Percentiles rank a stretch among this genome's conserved stretches.
Conservation (phyloP, 148 eudicot genomes). For the Gaultheria prostrata region DNA sequence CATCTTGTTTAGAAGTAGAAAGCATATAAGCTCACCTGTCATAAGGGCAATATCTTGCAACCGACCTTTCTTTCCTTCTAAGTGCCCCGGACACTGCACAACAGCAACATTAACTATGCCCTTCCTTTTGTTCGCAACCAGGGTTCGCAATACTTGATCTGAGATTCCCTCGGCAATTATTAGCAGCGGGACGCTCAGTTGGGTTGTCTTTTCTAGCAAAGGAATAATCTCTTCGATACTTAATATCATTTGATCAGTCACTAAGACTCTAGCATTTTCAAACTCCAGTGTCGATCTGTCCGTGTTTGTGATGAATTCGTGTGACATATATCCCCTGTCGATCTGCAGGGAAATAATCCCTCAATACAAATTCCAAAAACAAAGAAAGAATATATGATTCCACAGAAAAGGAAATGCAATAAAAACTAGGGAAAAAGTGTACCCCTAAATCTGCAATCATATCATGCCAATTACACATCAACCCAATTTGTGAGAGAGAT, state of each 20-base stretch:
- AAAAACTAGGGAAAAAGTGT: neutral
- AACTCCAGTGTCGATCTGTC: slow-evolving; percentile 79
- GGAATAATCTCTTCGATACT: slow-evolving; percentile 75
- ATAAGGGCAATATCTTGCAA: slow-evolving; percentile 91
- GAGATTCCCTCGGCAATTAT: slow-evolving; percentile 88
- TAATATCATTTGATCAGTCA: slow-evolving; percentile 85
- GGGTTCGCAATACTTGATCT: slow-evolving; percentile 59
- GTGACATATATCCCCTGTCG: slow-evolving; percentile 96
- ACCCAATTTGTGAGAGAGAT: neutral
- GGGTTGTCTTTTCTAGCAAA: slow-evolving; percentile 77
- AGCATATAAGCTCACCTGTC: slow-evolving; percentile 57
- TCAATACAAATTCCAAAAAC: slow-evolving; percentile 30
- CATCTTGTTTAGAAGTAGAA: slow-evolving; percentile 5
- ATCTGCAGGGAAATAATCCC: slow-evolving; percentile 61
- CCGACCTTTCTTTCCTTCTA: slow-evolving; percentile 72
- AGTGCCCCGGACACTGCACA: slow-evolving; percentile 84
- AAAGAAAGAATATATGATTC: slow-evolving; percentile 8
- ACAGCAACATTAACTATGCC: slow-evolving; percentile 80
- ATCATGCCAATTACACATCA: neutral
- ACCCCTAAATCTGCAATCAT: neutral
- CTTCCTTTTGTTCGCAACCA: slow-evolving; percentile 61
- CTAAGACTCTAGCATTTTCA: slow-evolving; percentile 75
- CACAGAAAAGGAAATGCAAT: neutral
- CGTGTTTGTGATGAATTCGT: slow-evolving; percentile 75
- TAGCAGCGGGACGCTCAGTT: slow-evolving; percentile 78